phyloP scores from a whole-genome alignment of 768 basidiomycete species.

The Xanthoconium purpureum region DNA sequence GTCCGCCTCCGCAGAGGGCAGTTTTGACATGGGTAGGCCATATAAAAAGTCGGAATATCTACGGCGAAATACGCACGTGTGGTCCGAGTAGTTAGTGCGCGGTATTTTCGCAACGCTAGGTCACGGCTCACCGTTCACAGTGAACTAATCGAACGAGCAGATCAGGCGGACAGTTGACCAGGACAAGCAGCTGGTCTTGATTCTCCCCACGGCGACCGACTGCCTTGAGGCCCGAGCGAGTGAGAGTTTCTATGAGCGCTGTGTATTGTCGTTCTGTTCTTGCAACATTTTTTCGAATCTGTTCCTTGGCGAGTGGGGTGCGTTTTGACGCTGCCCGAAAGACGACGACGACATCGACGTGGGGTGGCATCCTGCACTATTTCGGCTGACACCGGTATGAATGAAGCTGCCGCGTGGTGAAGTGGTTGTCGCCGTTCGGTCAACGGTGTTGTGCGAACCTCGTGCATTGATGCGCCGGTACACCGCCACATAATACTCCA shows the following conservation, averaged over 20 bases:
- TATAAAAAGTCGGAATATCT: conserved; percentile 78
- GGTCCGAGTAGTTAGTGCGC: not conserved
- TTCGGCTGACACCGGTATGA: not conserved
- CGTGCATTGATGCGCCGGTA: too few species aligned
- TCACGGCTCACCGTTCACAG: conserved; percentile 62
- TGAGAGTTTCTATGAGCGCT: conserved; percentile 58
- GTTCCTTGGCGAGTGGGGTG: conserved; percentile 52
- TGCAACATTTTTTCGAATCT: conserved; percentile 56
- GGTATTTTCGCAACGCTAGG: not conserved
- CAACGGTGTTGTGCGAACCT: too few species aligned
- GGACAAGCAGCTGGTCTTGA: conserved; percentile 70
- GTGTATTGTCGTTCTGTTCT: conserved; percentile 71
- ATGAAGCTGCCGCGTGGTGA: not conserved
- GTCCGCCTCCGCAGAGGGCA: conserved; percentile 41
- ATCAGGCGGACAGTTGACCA: conserved; percentile 66
- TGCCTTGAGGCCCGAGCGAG: conserved; percentile 59
- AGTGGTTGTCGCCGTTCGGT: too few species aligned
- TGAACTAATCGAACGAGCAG: conserved; percentile 64
- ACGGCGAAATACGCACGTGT: not conserved
- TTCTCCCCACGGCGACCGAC: conserved; percentile 77
- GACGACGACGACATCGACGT: conserved; percentile 72
- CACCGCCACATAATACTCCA: too few species aligned
- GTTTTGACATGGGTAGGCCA: conserved; percentile 58
- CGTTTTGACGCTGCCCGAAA: conserved; percentile 51
- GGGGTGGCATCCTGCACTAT: conserved; percentile 40